A percentile compares a stretch with the other conserved stretches of the same genome.
Conservation (phyloP, 352 stramenopile species). For the Phytophthora pinifolia region DNA sequence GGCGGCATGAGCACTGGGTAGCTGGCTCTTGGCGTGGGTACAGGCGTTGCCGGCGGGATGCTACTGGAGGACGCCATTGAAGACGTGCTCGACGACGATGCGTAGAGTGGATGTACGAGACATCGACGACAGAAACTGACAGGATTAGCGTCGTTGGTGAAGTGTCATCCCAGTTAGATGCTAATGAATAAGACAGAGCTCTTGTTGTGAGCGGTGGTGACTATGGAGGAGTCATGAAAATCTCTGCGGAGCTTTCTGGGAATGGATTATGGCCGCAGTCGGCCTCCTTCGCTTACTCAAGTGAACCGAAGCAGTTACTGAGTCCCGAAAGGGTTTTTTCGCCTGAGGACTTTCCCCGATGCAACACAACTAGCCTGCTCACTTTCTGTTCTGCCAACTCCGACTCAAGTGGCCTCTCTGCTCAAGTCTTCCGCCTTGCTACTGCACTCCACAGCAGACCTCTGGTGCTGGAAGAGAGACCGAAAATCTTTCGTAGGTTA, state of each 20-base stretch:
- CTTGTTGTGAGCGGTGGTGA: slow-evolving; percentile 3
- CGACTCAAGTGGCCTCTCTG: no score
- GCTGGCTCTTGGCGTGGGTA: no score
- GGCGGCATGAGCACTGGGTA: no score
- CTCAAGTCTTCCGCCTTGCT: no score
- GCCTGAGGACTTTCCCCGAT: slow-evolving; percentile 1
- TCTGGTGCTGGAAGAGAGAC: no score
- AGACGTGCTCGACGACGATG: no score
- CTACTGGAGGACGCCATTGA: no score
- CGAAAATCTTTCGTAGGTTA: no score
- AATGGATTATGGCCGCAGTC: background rate
- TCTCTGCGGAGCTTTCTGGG: slow-evolving; percentile 1
- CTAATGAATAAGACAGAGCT: no score
- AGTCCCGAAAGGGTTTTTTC: background rate
- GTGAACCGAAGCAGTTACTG: slow-evolving; percentile 1
- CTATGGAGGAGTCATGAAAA: slow-evolving; percentile 1
- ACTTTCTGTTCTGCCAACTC: background rate
- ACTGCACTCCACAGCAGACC: no score
- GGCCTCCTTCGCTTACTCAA: background rate
- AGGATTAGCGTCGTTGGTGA: background rate
- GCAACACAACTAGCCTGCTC: slow-evolving; percentile 5
- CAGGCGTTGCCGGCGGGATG: no score
- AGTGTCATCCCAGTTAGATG: slow-evolving; percentile 1
- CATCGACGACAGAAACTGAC: background rate
- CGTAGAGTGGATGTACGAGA: no score